Base-by-base conservation (phyloP, 352 stramenopile genomes). In the Globisporangium carolinianum region DNA sequence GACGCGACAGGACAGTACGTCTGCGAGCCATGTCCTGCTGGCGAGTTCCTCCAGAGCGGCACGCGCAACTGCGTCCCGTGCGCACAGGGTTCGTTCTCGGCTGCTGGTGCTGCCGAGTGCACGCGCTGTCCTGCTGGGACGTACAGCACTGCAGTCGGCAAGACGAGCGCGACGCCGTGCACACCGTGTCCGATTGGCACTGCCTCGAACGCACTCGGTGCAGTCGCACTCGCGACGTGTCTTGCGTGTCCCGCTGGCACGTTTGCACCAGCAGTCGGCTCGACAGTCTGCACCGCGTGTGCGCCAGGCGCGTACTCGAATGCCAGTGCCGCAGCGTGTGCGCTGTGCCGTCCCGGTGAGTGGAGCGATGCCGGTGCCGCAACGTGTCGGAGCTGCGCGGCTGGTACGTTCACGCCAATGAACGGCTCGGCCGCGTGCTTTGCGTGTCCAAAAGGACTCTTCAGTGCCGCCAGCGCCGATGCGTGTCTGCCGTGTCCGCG, bases 21-120 rank as follows among this genome's bases (percentile, higher is more conserved):
- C 11, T 89, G 82, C 55, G 67, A 86, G 3, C 75, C 82, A 24
- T 91, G 82, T 60, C 65, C 73, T 1, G 67, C 76, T 0, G 82
- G 79, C 0, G 73, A 63, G n/a, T 91, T 76, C 45, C 57, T 89
- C 3, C 65, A 85, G 68, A 69, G 54, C 11, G 79, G 76, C 9
- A 79, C 75, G 3, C 75, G 76, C 36, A 80, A 72, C 32, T 89
- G 79, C 63, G 15, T 72, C 14, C 38, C 63, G 6, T 89, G 76
- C 54, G 47, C 53, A 4, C 64, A 68, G 18, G 79, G 79, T 38
- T 77, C 71, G 0, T 86, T 75, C 53, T 83, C 79, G 1, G 65
- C 60, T 0, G 57, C 61, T 9, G 79, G 71, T 6, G 71, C 75
- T 10, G 67, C 73, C 0, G 55, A 71, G 32, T 89, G 79, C 53